Percentiles rank a stretch among this genome's conserved stretches.
These are phyloP conservation scores for Ganoderma sinense DNA, from an alignment of 1,284 basidiomycete species.

Conservation along the genomic window DNA sequence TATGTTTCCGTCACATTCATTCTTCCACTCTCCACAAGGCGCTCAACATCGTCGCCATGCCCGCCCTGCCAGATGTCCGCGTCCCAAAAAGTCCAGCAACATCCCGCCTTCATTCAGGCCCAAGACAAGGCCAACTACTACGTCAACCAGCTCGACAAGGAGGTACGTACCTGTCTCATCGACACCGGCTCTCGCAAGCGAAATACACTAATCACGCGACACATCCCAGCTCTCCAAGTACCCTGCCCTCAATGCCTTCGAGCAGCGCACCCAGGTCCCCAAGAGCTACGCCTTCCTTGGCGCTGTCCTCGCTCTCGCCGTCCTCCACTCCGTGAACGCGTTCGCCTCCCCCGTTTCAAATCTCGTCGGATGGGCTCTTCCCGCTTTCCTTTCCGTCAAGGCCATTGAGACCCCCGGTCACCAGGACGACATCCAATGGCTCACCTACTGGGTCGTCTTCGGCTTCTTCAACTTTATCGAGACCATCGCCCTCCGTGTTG, in stretches of 20 bases:
- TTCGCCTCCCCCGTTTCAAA: constrained; percentile 86
- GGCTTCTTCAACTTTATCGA: constrained; percentile 89
- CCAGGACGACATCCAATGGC: constrained; percentile 87
- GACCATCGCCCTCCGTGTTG: constrained; percentile 73
- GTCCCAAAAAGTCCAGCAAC: constrained; percentile 79
- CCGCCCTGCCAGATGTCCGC: constrained; percentile 68
- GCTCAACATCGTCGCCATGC: constrained; percentile 20
- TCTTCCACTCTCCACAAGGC: background rate
- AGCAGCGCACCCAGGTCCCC: constrained; percentile 91
- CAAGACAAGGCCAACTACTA: constrained; percentile 81
- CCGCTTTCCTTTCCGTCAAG: constrained; percentile 87
- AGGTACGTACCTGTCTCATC: constrained; percentile 61
- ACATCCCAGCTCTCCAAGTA: constrained; percentile 86
- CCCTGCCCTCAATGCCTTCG: constrained; percentile 83
- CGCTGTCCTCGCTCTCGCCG: constrained; percentile 64
- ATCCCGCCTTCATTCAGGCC: constrained; percentile 85
- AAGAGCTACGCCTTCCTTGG: constrained; percentile 93
- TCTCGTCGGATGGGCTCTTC: constrained; percentile 85
- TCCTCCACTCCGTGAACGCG: constrained; percentile 85
- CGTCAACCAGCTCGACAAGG: constrained; percentile 90
- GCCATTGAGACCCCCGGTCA: constrained; percentile 79
- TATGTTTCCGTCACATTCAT: constrained; percentile 15
- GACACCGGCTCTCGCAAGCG: background rate
- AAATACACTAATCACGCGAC: constrained; percentile 31
- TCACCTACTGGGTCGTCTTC: constrained; percentile 90